A percentile compares a stretch with the other conserved stretches of the same genome.
Evolutionary conservation across 257 asterid genomes (phyloP).

Genomic region (Coffea canephora): DNA sequence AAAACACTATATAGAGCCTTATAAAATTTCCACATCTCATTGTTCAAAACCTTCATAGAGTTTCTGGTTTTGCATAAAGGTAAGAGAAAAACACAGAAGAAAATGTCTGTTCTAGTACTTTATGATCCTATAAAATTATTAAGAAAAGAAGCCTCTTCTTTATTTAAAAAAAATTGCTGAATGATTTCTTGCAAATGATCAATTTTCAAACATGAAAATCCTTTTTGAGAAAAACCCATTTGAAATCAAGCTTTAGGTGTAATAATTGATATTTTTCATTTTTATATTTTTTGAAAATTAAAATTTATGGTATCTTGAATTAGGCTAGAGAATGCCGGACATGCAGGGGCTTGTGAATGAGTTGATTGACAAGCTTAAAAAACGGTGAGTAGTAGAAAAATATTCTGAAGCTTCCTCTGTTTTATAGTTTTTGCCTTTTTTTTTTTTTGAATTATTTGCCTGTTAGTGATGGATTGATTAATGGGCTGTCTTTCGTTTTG

Average conservation of each 20-base stretch:
- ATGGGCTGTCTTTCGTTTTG: not conserved
- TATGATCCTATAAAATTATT: too few species aligned
- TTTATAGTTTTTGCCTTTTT: not conserved
- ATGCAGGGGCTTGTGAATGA: constrained; percentile 62
- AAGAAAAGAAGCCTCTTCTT: not conserved
- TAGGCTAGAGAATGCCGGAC: constrained; percentile 46
- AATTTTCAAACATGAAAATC: not conserved
- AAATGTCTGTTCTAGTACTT: too few species aligned
- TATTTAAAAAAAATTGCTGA: too few species aligned
- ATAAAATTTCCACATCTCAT: too few species aligned
- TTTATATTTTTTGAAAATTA: not conserved
- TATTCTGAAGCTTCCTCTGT: too few species aligned
- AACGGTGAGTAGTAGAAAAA: constrained; percentile 42
- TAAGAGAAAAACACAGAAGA: too few species aligned
- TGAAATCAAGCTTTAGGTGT: not conserved
- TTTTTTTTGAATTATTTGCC: not conserved
- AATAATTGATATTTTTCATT: not conserved
- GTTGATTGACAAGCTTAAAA: constrained; percentile 60
- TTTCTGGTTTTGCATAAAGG: too few species aligned
- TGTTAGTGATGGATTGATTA: not conserved
- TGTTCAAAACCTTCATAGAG: too few species aligned
- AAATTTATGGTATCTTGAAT: not conserved
- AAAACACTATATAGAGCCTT: too few species aligned
- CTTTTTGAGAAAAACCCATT: not conserved
- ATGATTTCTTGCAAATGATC: not conserved